Base-by-base conservation (phyloP, 2,329 filamentous ascomycete genomes). In the Sporothrix sp. region DNA sequence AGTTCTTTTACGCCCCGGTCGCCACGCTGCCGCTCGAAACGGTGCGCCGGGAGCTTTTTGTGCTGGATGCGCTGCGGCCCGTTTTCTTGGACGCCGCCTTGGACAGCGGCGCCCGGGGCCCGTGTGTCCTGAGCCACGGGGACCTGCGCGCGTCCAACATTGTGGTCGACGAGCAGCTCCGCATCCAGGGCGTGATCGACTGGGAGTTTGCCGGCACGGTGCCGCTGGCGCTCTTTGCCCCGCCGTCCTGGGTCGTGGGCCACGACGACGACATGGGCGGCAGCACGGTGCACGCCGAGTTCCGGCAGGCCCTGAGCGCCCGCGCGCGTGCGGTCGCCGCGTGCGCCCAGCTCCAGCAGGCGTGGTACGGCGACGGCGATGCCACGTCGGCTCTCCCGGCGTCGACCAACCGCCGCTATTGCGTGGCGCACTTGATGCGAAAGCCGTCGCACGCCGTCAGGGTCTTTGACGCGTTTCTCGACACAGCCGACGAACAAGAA, bases 141-240 rank as follows among this genome's bases (percentile, higher is more conserved):
- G 60, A 63, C 38, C 43, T 62, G 4, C 52, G 55, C 20, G 28
- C 49, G n/a, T 23, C 45, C 20, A 62, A 62, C 50, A 61, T 60
- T 14, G 54, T 63, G 10, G 59, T 63, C 14, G 57, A 62, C 30
- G 46, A 60, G 1, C 18, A 58, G 6, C 27, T 62, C 2, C 44
- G 42, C 2, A 61, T 63, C 21, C 51, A 51, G 28, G 55, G 53
- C 18, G 56, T 62, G 6, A 59, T 62, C 36, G 61, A 62, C 48
- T 62, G 59, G 61, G 60, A 62, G 50, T 62, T 58, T 25, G n/a
- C 59, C 7, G 23, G 37, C 30, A 52, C 51, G 1, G 32, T 55
- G 5, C 55, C 55, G 13, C 51, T 38, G 18, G 46, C 43, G 33
- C 49, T 55, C 14, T 55, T 57, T 33, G 30, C 48, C 18, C 55